Evolutionary conservation across 192 early-diverging fungal species (phyloP), one percentile per base, ranked within the genome.

Genomic region (Coemansia sp.): DNA sequence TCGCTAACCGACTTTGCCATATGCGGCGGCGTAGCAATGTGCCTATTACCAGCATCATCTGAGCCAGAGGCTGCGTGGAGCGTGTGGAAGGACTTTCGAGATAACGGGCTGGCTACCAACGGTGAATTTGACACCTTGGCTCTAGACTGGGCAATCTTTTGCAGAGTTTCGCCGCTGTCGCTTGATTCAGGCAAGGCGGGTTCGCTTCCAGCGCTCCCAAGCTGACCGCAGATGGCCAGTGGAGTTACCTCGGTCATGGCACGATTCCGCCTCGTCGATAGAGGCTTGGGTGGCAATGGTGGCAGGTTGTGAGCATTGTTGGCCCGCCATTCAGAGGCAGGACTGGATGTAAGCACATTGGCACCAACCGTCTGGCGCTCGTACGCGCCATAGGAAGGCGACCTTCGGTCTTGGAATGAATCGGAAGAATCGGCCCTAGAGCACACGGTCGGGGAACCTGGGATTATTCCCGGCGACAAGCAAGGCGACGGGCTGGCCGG

Each of bases 41-140:
- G 24, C 50, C 60, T 48, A 35, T 59, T 35, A 10, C 51, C 51
- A 55, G 51, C 8, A 28, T 66, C 65, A 5, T 71, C 77, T 46
- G 58, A 38, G 48, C 67, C 70, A 9, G 67, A 48, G 1, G 55
- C 38, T 1, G 67, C 58, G 48, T 59, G 65, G 13, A 79, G 71
- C 38, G 68, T 42, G 14, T 71, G 64, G 67, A 71, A 70, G 34
- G 77, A 72, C 39, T 69, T 75, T 43, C 78, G 78, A 28, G 70
- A 81, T 46, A 81, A 37, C 16, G 78, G 78, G 42, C 78, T 81
- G 16, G 78, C 66, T n/a, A 72, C 59, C 18, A 72, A 63, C 9
- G 73, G 78, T 55, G 73, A 69, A 50, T 75, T 81, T 24, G 56
- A 14, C 8, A 59, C 63, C 60, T 74, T 74, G n/a, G 69, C 62